phyloP scores from a whole-genome alignment of 305 asterid genomes.

The Rubia peregrina region DNA sequence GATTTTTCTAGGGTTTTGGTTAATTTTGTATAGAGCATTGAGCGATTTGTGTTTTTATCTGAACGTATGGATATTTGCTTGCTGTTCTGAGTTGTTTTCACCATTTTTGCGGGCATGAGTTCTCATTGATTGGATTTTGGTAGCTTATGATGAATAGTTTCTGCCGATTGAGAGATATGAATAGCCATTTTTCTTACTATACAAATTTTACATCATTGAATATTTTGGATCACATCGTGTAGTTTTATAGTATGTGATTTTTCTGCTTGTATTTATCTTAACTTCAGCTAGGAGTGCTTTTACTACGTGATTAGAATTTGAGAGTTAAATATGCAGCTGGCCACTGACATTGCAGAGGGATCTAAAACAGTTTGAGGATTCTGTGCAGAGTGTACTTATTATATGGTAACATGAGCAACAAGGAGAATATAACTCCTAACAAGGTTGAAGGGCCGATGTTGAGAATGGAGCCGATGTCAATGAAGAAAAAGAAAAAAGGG shows the following conservation, averaged over 20 bases:
- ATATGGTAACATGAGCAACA: conserved; percentile 37
- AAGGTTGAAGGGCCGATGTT: conserved; percentile 51
- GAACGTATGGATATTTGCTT: neutral
- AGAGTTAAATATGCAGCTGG: neutral
- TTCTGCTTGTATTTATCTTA: neutral
- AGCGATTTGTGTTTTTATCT: neutral
- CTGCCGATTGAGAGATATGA: neutral
- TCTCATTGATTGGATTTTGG: neutral
- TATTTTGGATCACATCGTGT: neutral
- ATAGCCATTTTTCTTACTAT: neutral
- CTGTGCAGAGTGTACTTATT: conserved; percentile 15
- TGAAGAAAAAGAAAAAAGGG: conserved; percentile 83
- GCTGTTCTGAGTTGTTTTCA: neutral
- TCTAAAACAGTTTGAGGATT: conserved; percentile 25
- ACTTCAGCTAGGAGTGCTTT: neutral
- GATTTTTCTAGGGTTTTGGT: neutral
- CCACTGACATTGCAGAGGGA: conserved; percentile 31
- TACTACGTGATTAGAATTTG: neutral
- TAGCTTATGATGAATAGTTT: neutral
- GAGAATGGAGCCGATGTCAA: conserved; percentile 63
- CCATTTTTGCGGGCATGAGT: neutral
- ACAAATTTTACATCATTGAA: neutral
- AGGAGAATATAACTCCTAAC: conserved; percentile 53
- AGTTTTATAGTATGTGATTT: neutral
- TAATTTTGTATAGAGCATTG: neutral